Evolutionary conservation across 805 yeast genomes (phyloP).

Genomic region (Ogataea populi-albae): DNA sequence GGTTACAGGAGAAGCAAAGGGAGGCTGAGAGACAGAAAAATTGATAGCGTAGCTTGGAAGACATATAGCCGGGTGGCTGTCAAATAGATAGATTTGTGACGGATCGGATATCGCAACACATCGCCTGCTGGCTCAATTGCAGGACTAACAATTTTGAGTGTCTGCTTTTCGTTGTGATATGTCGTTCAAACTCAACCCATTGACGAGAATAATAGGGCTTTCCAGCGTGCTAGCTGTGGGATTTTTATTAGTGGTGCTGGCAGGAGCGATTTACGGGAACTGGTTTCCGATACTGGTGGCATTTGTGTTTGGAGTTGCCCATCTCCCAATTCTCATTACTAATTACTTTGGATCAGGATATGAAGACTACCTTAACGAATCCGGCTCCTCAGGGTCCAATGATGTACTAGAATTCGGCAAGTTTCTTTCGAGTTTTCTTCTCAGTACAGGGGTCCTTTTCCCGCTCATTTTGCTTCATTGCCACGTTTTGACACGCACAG

Average conservation of each 20-base stretch:
- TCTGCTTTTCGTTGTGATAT: too few species aligned
- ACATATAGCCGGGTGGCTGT: too few species aligned
- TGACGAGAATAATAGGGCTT: slow-evolving; percentile 74
- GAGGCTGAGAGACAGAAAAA: too few species aligned
- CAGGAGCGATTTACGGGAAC: slow-evolving; percentile 83
- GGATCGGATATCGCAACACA: too few species aligned
- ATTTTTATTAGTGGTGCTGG: slow-evolving; percentile 79
- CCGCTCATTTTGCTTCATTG: slow-evolving; percentile 80
- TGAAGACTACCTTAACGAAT: slow-evolving; percentile 65
- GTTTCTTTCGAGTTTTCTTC: slow-evolving; percentile 72
- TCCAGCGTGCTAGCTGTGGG: slow-evolving; percentile 84
- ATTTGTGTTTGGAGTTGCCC: slow-evolving; percentile 63
- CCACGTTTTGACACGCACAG: slow-evolving; percentile 62
- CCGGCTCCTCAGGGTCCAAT: slow-evolving; percentile 33
- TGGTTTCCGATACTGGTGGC: slow-evolving; percentile 85
- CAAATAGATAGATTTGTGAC: too few species aligned
- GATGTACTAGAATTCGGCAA: slow-evolving; percentile 73
- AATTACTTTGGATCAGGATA: slow-evolving; percentile 38
- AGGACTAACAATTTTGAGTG: too few species aligned
- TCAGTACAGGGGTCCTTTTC: slow-evolving; percentile 69
- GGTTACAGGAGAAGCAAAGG: too few species aligned
- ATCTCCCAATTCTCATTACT: slow-evolving; percentile 65
- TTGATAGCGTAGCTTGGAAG: too few species aligned
- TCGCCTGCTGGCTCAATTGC: too few species aligned
- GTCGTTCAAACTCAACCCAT: slow-evolving; percentile 47